Conservation (phyloP, 2,329 filamentous ascomycete genomes). For the Colletotrichum chrysophilum region DNA sequence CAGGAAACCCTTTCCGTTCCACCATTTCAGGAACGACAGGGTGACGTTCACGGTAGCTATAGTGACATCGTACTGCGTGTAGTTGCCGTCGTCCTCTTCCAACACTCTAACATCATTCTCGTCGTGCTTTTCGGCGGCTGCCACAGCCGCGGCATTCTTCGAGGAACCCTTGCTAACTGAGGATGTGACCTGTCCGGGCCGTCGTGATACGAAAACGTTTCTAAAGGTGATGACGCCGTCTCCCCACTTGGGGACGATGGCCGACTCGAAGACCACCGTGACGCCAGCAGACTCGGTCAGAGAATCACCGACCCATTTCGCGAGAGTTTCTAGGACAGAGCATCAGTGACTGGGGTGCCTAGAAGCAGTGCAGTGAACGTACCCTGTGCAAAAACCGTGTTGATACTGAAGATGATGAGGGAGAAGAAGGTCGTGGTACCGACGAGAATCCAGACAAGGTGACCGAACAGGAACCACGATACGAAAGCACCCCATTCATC, state of each 20-base stretch:
- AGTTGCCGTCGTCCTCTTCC: constrained; percentile 87
- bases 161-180: constrained; percentile 94
- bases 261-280: constrained; percentile 95
- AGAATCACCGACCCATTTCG: constrained; percentile 93
- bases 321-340: constrained; percentile 75
- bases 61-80: constrained; percentile 95
- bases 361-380: constrained; percentile 27
- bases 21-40: constrained; percentile 97
- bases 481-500: constrained; percentile 95
- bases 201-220: constrained; percentile 92
- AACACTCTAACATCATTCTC: constrained; percentile 48
- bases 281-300: constrained; percentile 91
- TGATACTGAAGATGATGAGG: constrained; percentile 86
- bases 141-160: constrained; percentile 81
- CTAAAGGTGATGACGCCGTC: constrained; percentile 95
- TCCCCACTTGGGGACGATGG: constrained; percentile 95
- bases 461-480: constrained; percentile 93
- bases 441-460: constrained; percentile 93
- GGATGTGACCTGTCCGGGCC: constrained; percentile 81
- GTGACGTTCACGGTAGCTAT: constrained; percentile 97
- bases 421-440: constrained; percentile 98
- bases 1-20: constrained; percentile 92
- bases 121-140: constrained; percentile 71
- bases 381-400: constrained; percentile 96
- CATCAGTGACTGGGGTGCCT: constrained; percentile 19